A percentile compares a stretch with the other conserved stretches of the same genome.
phyloP scores from a whole-genome alignment of 768 basidiomycete species.

The Lyophyllum shimeji region DNA sequence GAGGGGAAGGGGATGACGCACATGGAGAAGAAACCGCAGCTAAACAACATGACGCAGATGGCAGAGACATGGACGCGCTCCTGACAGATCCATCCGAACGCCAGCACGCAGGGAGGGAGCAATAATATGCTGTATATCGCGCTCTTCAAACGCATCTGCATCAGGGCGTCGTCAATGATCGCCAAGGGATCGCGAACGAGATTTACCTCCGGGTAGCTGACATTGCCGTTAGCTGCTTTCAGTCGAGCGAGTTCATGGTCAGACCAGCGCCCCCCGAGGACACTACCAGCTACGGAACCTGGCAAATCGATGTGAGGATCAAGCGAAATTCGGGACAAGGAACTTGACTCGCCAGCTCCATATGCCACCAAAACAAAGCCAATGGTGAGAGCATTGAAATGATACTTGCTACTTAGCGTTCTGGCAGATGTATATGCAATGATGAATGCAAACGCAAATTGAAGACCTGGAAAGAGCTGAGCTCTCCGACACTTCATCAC shows the following conservation, averaged over 20 bases:
- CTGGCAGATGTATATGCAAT: constrained; percentile 75
- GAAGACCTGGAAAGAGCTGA: constrained; percentile 43
- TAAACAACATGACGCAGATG: constrained; percentile 70
- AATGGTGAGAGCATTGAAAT: constrained; percentile 66
- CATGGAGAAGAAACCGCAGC: constrained; percentile 75
- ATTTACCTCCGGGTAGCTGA: constrained; percentile 63
- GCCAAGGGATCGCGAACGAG: neutral
- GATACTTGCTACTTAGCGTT: constrained; percentile 62
- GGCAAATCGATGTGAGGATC: neutral
- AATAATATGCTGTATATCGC: constrained; percentile 56
- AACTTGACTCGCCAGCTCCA: constrained; percentile 53
- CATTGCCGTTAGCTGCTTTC: constrained; percentile 38
- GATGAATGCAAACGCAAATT: constrained; percentile 71
- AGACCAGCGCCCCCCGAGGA: constrained; percentile 47
- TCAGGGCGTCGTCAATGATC: neutral
- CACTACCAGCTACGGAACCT: constrained; percentile 41
- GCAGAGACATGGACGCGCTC: constrained; percentile 63
- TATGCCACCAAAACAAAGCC: constrained; percentile 78
- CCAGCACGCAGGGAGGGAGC: constrained; percentile 60
- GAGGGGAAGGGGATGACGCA: constrained; percentile 31
- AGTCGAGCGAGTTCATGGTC: constrained; percentile 37
- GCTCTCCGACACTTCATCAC: neutral
- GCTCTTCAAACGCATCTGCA: constrained; percentile 72
- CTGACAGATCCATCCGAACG: constrained; percentile 75
- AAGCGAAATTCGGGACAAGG: neutral